These are phyloP conservation scores for Vachellia collinsii DNA, from an alignment of 306 rosid genomes.

Conservation along the genomic window DNA sequence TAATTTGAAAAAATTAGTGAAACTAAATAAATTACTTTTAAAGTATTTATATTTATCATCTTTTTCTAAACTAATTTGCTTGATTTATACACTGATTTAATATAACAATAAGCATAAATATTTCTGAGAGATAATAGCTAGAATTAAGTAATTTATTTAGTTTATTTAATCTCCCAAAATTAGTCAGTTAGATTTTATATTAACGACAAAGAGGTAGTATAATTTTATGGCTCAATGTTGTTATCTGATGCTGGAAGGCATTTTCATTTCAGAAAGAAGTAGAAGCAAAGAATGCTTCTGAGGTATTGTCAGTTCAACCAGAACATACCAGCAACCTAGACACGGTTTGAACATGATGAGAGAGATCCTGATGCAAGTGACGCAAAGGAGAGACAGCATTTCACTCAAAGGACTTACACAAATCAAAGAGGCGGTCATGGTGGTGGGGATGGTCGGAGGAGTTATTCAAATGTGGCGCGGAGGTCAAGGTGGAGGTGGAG, in stretches of 20 bases:
- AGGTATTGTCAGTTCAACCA: constrained; percentile 50
- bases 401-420: constrained; percentile 58
- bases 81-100: too few relatives aligned
- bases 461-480: constrained; percentile 79
- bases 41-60: too few relatives aligned
- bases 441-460: constrained; percentile 76
- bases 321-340: constrained; percentile 52
- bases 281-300: constrained; percentile 62
- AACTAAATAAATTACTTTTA: too few relatives aligned
- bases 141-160: too few relatives aligned
- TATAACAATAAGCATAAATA: too few relatives aligned
- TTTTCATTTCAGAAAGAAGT: constrained; percentile 55
- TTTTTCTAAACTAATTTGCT: too few relatives aligned
- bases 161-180: too few relatives aligned
- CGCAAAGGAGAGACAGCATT: constrained; percentile 56
- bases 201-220: too few relatives aligned
- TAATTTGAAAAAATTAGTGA: too few relatives aligned
- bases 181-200: too few relatives aligned
- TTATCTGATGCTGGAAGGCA: neutral
- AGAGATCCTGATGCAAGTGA: constrained; percentile 61
- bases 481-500: constrained; percentile 65
- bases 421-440: constrained; percentile 78
- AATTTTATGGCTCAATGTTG: constrained; percentile 8
- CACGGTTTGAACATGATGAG: constrained; percentile 50
- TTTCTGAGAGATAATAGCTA: too few relatives aligned